Evolutionary conservation across 768 basidiomycete genomes (phyloP), one percentile per base, ranked within the genome.

Genomic region (Termitomyces sp.): DNA sequence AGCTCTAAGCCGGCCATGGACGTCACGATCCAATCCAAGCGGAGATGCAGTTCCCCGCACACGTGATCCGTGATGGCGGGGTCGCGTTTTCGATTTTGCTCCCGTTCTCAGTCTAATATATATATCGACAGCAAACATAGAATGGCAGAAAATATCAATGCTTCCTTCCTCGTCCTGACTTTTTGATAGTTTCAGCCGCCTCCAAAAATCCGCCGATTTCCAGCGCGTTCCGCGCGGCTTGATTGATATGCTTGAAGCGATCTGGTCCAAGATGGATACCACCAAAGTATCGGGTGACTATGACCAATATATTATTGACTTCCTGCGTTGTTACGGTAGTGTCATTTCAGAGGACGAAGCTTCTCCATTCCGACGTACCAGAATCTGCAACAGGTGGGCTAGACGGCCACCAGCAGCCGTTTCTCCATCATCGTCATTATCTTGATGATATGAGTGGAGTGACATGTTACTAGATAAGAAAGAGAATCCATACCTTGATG

Each of bases 361-460:
- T 24, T 32, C 18, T 33, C 14, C 26, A 10, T 1, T 28, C 26
- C 35, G 40, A 66, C 83, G 51, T 58, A 92, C 92, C 48, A 97
- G 69, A 47, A 96, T 93, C 61, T 94, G 92, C 5, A 99, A 73
- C 2, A 99, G 79, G 70, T 98, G 95, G 0, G 92, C 92, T 22
- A 98, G 73, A 18, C 96, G 82, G 44, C 89, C 86, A 5, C 96
- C 96, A 20, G 96, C 96, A 1, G 92, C 94, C 0, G 89, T 86
- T 73, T 99, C 96, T 1, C 94, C 92, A 58, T 98, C 91, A 59
- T 98, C 95, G 57, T 95, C 92, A 58, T 97, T 95, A 66, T 98
- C 95, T 93, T 24, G 14, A 6, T 36, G 20, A 20, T 14, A 48
- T 51, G 6, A 48, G 18, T 9, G 35, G 6, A 44, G 18, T 9